phyloP scores from a whole-genome alignment of 306 rosid species.

The Gastrolobium bilobum region DNA sequence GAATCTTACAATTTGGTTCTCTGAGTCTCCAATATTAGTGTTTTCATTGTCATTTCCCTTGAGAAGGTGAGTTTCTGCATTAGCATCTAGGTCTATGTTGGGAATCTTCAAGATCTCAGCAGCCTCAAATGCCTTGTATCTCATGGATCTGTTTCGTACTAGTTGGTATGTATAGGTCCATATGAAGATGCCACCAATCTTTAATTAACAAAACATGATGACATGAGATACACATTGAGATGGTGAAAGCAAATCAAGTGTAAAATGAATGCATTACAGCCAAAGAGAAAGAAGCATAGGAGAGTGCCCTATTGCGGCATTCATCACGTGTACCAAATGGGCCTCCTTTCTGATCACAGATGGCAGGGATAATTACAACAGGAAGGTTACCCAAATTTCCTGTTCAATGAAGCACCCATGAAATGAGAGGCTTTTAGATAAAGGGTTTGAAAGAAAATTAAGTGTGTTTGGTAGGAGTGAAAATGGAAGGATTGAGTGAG shows the following conservation, averaged over 20 bases:
- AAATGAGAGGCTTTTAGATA: neutral
- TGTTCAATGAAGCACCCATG: conserved; percentile 31
- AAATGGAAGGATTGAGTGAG: neutral
- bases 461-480: neutral
- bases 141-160: conserved; percentile 55
- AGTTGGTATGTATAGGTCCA: conserved; percentile 86
- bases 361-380: conserved; percentile 72
- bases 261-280: conserved; percentile 58
- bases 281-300: conserved; percentile 79
- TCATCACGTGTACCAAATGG: conserved; percentile 64
- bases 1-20: conserved; percentile 59
- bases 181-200: conserved; percentile 78
- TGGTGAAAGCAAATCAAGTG: neutral
- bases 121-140: conserved; percentile 60
- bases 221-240: neutral
- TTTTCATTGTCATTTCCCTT: conserved; percentile 46
- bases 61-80: conserved; percentile 65
- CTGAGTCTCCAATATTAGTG: conserved; percentile 38
- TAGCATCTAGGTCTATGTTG: conserved; percentile 49
- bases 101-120: conserved; percentile 47
- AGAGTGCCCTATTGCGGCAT: conserved; percentile 59
- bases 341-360: conserved; percentile 65
- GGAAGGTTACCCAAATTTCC: conserved; percentile 83
- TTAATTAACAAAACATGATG: conserved; percentile 37
- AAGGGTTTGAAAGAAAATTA: neutral